Percentiles rank a stretch among this genome's conserved stretches.
These are phyloP conservation scores for Setaria viridis DNA, from an alignment of 202 grass and related monocot species.

Conservation along the genomic window DNA sequence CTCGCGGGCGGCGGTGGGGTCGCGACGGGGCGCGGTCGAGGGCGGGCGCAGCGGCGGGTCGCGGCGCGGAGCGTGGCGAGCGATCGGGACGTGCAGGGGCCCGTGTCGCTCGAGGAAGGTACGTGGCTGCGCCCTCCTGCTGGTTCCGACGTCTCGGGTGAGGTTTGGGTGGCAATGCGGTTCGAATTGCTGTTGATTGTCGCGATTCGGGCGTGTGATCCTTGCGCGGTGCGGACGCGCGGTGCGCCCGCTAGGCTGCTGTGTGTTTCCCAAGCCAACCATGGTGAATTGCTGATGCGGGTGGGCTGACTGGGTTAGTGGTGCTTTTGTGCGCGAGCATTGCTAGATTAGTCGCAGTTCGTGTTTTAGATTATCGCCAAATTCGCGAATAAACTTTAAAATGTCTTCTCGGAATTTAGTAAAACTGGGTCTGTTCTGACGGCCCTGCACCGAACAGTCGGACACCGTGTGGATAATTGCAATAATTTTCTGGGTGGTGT, in stretches of 20 bases:
- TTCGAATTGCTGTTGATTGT: constrained; percentile 15
- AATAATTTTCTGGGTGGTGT: neutral
- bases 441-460: neutral
- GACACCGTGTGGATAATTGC: neutral
- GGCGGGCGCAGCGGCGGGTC: constrained; percentile 17
- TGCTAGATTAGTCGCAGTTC: neutral
- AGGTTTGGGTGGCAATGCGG: constrained; percentile 32
- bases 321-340: neutral
- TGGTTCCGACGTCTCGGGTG: neutral
- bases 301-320: neutral
- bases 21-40: neutral
- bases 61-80: constrained; percentile 69
- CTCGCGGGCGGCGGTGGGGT: neutral
- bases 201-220: constrained; percentile 31
- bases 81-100: constrained; percentile 65
- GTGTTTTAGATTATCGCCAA: neutral
- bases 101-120: constrained; percentile 65
- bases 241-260: too few species aligned
- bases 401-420: neutral
- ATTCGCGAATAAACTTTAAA: neutral
- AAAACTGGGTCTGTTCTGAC: neutral
- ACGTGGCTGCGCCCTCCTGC: neutral
- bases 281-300: neutral
- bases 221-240: neutral
- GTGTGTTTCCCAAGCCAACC: neutral